Conservation (phyloP, 78 protist genomes). For the slime mould (Dictyostelium discoideum) region dicty_2.7 NC_007088.5:7052501-7053000, state of each 20-base stretch:
- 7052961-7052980: background rate
- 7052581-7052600: too few relatives aligned
- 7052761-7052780: background rate
- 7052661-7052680: background rate
- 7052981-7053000: background rate
- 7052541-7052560: too few relatives aligned
- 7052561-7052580: too few relatives aligned
- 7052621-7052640: background rate
- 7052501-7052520: too few relatives aligned
- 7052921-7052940: background rate
- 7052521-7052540: too few relatives aligned
- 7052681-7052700: background rate
- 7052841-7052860: too few relatives aligned
- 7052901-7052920: background rate
- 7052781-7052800: background rate
- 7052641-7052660: background rate
- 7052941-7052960: background rate
- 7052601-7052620: background rate
- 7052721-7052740: background rate
- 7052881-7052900: too few relatives aligned
- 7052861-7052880: background rate
- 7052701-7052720: background rate
- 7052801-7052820: background rate
- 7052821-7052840: constrained; percentile 1
- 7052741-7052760: constrained; percentile 5